Base-by-base conservation (phyloP, 345 rosid genomes). In the Zanthoxylum bungeanum region DNA sequence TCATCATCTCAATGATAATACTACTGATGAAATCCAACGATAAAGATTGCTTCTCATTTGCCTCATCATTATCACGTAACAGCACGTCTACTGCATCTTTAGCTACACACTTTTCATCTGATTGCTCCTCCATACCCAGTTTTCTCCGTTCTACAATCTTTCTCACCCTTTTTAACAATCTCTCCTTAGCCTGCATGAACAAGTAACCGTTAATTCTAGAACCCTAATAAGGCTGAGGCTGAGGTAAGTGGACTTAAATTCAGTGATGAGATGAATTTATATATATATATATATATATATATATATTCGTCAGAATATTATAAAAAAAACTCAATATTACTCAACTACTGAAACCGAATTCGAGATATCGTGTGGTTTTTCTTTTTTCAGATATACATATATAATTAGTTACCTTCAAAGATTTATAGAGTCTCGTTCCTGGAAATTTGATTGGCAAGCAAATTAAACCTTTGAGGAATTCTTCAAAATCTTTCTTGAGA, bases 381-480 rank as follows among this genome's bases (percentile, higher is more conserved):
- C 39, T 40, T 47, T 7, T 24, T 7, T 44, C 22, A 6, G 17
- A 9, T 28, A 4, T 19, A 0, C 10, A 1, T 33, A 5, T 65
- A n/a, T 47, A 14, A 27, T 68, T 34, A 27, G 8, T 50, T 52
- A 92, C 98, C 97, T 92, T 92, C 27, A 94, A 69, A 39, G 98
- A 94, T 80, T 86, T 94, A 59, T 86, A 85, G 0, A 94, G 85
- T 72, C 91, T 86, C 16, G 97, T 90, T 52, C 98, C 97, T 1
- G 98, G 98, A 73, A 94, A 72, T 72, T 88, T 92, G 83, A 94
- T 80, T 2, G 98, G 98, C 50, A 94, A 79, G 76, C 97, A 94
- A 68, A 94, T 94, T 68, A 94, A 81, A 5, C 95, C 98, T 84
- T 92, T 94, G 80, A 94, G 85, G 68, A 89, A 90, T 65, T 92